Base-by-base conservation (phyloP, 352 stramenopile species). In the Discostella stelligera region DNA sequence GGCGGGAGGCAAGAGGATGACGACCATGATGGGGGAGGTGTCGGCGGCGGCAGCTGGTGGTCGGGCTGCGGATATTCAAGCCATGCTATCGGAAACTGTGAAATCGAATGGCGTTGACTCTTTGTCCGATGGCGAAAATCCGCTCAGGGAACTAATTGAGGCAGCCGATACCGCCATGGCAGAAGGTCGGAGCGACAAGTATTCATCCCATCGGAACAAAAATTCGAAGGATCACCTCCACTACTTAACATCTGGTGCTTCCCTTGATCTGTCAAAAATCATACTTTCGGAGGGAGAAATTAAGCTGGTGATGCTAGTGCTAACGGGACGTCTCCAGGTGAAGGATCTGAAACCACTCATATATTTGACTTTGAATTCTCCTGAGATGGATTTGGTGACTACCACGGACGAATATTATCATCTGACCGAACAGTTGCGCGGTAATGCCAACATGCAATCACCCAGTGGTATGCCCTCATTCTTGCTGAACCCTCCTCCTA, bases 231-330 rank as follows among this genome's bases (percentile, higher is more conserved):
- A 81, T 67, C 52, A 44, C 6, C 39, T 81, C n/a, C 65, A 71
- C 18, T 64, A 59, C 18, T 70, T 81, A 39, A 81, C 72, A 66
- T 59, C 66, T 1, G 73, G 73, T 8, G 66, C 73, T 14, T 30
- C 54, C 30, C 52, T 81, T 48, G 73, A 81, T 52, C 65, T 81
- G 9, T 81, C 73, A 5, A 82, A 84, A 67, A 89, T 88, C 30
- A 68, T 39, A 9, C 63, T 93, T 32, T 77, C 77, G 14, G 39
- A 46, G 30, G 76, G 53, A 7, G 84, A 91, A 71, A 65, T 90
- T 7, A 80, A 80, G 58, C 71, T 93, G 65, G 80, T 91, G 11
- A 83, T 74, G n/a, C 62, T 91, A 39, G 76, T 93, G 4, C 54
- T 93, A 20, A 83, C 66, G 30, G 87, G 87, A 20, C 30, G 75